Evolutionary conservation across 352 stramenopile genomes (phyloP).

Genomic region (Stramenopiles sp.): DNA sequence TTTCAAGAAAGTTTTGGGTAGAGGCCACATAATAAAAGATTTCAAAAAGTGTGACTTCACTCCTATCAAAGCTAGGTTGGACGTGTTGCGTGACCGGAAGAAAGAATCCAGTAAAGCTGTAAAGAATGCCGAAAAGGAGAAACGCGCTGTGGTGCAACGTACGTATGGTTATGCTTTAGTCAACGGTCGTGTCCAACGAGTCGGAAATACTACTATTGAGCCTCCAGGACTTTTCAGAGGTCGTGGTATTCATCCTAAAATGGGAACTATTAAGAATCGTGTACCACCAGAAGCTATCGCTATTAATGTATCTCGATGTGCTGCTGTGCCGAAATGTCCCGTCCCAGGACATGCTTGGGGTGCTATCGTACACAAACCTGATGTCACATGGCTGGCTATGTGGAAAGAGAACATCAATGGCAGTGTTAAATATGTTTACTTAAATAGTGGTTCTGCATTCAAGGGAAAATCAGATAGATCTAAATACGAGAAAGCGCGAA

Average conservation of each 20-base stretch:
- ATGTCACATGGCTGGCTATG: constrained; percentile 46
- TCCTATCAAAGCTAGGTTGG: constrained; percentile 50
- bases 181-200: constrained; percentile 86
- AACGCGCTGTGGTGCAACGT: constrained; percentile 52
- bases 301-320: constrained; percentile 73
- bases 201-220: constrained; percentile 82
- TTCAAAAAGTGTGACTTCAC: constrained; percentile 93
- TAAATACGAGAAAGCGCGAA: constrained; percentile 95
- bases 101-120: constrained; percentile 74
- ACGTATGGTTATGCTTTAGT: constrained; percentile 79
- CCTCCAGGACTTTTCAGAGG: constrained; percentile 87
- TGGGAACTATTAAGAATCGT: constrained; percentile 82
- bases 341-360: constrained; percentile 76
- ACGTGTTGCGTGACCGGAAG: constrained; percentile 50
- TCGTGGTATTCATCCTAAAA: constrained; percentile 92
- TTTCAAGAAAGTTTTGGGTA: constrained; percentile 52
- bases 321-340: constrained; percentile 46
- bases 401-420: constrained; percentile 91
- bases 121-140: constrained; percentile 32
- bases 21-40: constrained; percentile 54
- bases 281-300: constrained; percentile 78
- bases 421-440: constrained; percentile 93
- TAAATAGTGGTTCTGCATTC: constrained; percentile 82
- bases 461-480: constrained; percentile 91
- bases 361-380: constrained; percentile 67